phyloP scores from a whole-genome alignment of 352 stramenopile species.

The Elongisporangium senticosum region DNA sequence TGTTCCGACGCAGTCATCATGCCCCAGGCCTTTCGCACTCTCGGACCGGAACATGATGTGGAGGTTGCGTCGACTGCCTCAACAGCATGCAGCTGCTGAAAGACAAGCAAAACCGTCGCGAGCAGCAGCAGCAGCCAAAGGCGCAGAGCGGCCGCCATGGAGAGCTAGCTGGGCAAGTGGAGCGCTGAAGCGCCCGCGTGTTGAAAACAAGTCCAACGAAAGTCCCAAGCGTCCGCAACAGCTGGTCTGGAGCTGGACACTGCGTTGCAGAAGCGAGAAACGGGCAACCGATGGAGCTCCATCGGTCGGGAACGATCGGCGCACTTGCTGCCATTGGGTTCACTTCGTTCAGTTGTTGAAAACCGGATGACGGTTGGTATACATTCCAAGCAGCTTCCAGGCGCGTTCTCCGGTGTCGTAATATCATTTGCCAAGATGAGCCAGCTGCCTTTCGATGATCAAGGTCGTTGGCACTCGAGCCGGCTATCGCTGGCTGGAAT shows the following conservation, averaged over 20 bases:
- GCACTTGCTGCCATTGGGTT: background rate
- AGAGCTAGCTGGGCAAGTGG: background rate
- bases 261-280: background rate
- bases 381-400: background rate
- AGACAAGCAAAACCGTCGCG: background rate
- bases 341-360: background rate
- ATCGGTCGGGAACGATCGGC: background rate
- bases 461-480: background rate
- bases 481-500: background rate
- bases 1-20: slow-evolving; percentile 21
- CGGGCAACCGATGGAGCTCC: background rate
- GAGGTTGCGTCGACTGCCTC: background rate
- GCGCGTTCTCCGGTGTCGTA: background rate
- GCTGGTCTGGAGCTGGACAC: background rate
- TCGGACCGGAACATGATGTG: background rate
- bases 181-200: background rate
- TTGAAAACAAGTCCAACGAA: background rate
- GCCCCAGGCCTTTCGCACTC: slow-evolving; percentile 23
- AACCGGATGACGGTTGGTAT: background rate
- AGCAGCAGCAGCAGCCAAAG: slow-evolving; percentile 4
- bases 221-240: background rate
- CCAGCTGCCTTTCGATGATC: background rate
- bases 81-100: background rate
- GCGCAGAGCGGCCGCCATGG: background rate
- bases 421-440: background rate